Evolutionary conservation across 805 yeast genomes (phyloP).

Genomic region (Sugiyamaella boreocaroliniensis): DNA sequence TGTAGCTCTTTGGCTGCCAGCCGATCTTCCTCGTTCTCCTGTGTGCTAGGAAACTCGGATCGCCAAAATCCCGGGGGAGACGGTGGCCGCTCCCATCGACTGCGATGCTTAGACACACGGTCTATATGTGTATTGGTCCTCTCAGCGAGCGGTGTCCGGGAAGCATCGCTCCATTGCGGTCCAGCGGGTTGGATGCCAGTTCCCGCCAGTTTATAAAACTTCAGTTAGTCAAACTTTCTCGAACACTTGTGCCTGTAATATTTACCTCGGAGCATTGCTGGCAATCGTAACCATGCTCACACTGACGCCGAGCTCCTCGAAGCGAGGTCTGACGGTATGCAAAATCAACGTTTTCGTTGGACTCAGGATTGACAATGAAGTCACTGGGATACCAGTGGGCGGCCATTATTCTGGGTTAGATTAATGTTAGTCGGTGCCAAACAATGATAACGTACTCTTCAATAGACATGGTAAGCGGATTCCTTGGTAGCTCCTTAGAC

Average conservation of each 20-base stretch:
- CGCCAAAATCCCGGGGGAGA: slow-evolving; percentile 57
- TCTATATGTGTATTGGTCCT: slow-evolving; percentile 8
- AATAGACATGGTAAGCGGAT: not conserved
- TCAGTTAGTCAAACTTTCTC: not conserved
- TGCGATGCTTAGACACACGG: slow-evolving; percentile 22
- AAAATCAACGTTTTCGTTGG: slow-evolving; percentile 24
- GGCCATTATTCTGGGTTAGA: not conserved
- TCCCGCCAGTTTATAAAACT: slow-evolving; percentile 31
- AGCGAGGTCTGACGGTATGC: slow-evolving; percentile 32
- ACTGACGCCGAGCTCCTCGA: slow-evolving; percentile 30
- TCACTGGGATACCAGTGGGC: slow-evolving; percentile 35
- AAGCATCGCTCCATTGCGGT: slow-evolving; percentile 27
- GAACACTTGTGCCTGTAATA: not conserved
- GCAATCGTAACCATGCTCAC: slow-evolving; percentile 35
- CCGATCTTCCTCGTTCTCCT: slow-evolving; percentile 39
- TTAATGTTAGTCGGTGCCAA: not conserved
- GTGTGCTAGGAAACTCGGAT: slow-evolving; percentile 54
- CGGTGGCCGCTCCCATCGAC: slow-evolving; percentile 33
- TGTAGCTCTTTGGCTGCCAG: slow-evolving; percentile 31
- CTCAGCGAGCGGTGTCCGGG: not conserved
- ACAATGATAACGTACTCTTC: not conserved
- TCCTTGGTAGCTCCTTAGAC: not conserved
- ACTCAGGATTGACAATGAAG: slow-evolving; percentile 33
- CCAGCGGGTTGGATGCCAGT: slow-evolving; percentile 22
- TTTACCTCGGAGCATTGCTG: slow-evolving; percentile 25